A percentile compares a stretch with the other conserved stretches of the same genome.
Conservation (phyloP, 2,329 filamentous ascomycete species). For the Monosporascus cannonballus region DNA sequence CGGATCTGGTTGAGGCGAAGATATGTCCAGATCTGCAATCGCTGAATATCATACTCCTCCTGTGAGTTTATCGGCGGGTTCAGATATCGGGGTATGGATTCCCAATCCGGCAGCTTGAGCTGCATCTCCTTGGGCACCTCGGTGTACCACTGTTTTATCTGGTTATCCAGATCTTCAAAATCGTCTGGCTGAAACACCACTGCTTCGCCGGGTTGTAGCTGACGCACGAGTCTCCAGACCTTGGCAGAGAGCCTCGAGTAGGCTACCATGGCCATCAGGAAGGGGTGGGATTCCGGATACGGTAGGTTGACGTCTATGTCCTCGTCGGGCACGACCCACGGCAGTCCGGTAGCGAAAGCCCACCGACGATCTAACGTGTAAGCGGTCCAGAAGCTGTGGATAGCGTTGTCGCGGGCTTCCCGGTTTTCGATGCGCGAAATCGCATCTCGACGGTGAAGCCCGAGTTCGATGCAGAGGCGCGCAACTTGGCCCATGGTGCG, state of each 20-base stretch:
- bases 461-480: slow-evolving; percentile 72
- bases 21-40: slow-evolving; percentile 78
- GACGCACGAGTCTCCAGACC: slow-evolving; percentile 76
- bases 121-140: slow-evolving; percentile 54
- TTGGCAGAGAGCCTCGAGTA: slow-evolving; percentile 80
- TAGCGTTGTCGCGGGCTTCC: slow-evolving; percentile 59
- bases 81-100: slow-evolving; percentile 26
- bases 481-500: slow-evolving; percentile 78
- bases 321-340: slow-evolving; percentile 77
- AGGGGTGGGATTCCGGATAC: slow-evolving; percentile 62
- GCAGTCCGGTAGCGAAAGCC: slow-evolving; percentile 85
- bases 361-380: slow-evolving; percentile 82
- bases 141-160: slow-evolving; percentile 83
- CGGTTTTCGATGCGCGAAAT: slow-evolving; percentile 64
- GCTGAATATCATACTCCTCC: slow-evolving; percentile 57
- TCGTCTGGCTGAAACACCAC: slow-evolving; percentile 65
- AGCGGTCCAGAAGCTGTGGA: slow-evolving; percentile 78
- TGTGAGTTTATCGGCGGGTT: slow-evolving; percentile 33
- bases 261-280: slow-evolving; percentile 75
- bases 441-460: slow-evolving; percentile 73
- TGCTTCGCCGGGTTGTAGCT: slow-evolving; percentile 55
- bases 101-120: slow-evolving; percentile 53
- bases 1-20: slow-evolving; percentile 85
- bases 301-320: slow-evolving; percentile 78
- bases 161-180: slow-evolving; percentile 74